phyloP scores from a whole-genome alignment of 768 basidiomycete species.

The Boletus edulis region DNA sequence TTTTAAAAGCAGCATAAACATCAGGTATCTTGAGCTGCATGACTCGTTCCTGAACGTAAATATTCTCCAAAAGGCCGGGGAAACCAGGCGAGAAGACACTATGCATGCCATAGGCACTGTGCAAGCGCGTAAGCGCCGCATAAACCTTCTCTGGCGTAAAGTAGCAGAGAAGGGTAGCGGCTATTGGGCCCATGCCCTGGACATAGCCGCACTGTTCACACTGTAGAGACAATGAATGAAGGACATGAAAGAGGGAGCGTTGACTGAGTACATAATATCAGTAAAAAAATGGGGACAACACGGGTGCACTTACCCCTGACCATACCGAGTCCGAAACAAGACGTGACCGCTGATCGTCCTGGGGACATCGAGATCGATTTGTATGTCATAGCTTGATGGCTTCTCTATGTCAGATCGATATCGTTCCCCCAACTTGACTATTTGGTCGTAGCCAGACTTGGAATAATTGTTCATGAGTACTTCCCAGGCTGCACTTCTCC shows the following conservation, averaged over 20 bases:
- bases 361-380: conserved; percentile 97
- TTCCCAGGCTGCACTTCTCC: conserved; percentile 93
- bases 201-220: conserved; percentile 91
- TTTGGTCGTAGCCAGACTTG: conserved; percentile 42
- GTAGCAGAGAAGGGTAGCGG: conserved; percentile 92
- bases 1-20: conserved; percentile 82
- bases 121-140: conserved; percentile 80
- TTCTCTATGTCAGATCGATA: conserved; percentile 69
- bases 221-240: conserved; percentile 87
- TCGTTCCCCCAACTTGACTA: conserved; percentile 42
- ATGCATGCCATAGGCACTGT: conserved; percentile 87
- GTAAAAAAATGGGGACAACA: background rate
- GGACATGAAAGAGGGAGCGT: conserved; percentile 90
- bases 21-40: conserved; percentile 86
- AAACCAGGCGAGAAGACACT: conserved; percentile 90
- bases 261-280: conserved; percentile 53
- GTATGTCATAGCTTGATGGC: conserved; percentile 88
- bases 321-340: conserved; percentile 93
- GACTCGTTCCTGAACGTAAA: conserved; percentile 92
- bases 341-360: conserved; percentile 94
- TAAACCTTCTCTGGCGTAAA: conserved; percentile 89
- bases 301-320: conserved; percentile 71
- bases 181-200: conserved; percentile 98
- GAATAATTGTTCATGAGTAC: conserved; percentile 63
- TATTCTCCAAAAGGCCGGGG: conserved; percentile 92